Conservation (phyloP, 225 moss, liverwort and hornwort genomes). For the Bryum argenteum region DNA sequence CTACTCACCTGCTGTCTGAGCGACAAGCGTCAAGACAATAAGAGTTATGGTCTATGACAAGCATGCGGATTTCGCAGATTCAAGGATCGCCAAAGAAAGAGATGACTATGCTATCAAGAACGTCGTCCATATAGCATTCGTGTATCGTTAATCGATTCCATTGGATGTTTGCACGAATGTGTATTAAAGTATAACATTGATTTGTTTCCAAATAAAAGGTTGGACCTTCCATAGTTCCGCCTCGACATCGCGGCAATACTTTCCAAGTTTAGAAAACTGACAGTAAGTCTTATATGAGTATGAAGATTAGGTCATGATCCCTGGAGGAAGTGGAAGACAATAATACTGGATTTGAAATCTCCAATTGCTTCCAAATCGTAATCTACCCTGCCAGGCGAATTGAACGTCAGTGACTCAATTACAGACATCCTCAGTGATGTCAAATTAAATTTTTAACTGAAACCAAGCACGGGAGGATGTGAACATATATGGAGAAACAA, state of each 20-base stretch:
- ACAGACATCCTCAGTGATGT: constrained; percentile 1
- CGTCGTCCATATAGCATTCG: constrained; percentile 3
- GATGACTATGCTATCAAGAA: constrained; percentile 2
- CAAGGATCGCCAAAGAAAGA: constrained; percentile 1
- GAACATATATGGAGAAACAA: not conserved
- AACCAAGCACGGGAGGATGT: constrained; percentile 12
- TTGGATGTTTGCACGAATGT: constrained; percentile 5
- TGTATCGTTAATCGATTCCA: constrained; percentile 10
- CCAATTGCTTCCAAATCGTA: constrained; percentile 20
- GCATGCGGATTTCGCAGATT: constrained; percentile 1
- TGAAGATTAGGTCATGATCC: constrained; percentile 26
- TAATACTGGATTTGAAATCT: no score
- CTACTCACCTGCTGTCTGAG: constrained; percentile 28
- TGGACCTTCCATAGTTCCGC: constrained; percentile 1
- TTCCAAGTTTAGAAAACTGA: constrained; percentile 2
- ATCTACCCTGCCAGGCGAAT: constrained; percentile 30
- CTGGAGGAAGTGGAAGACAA: constrained; percentile 5
- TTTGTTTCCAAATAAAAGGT: constrained; percentile 12
- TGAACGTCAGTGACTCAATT: constrained; percentile 36
- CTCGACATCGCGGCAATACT: not conserved
- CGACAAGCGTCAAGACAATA: not conserved
- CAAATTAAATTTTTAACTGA: not conserved
- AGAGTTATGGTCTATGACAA: constrained; percentile 1
- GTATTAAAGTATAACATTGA: no score
- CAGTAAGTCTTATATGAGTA: not conserved